Evolutionary conservation across 345 rosid genomes (phyloP), one percentile per base, ranked within the genome.

Genomic region (Geranium brycei): DNA sequence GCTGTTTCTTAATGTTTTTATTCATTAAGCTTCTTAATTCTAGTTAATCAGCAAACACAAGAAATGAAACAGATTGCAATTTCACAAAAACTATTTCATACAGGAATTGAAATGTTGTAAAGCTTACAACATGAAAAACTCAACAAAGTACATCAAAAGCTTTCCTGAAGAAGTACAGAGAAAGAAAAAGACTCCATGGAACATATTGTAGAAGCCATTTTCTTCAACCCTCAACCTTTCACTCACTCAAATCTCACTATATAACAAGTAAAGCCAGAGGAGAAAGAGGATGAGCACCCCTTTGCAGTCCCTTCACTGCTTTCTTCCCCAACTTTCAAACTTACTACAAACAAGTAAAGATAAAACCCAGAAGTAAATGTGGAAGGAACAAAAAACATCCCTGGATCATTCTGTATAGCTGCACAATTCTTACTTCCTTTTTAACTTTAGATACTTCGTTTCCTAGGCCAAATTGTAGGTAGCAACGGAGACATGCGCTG

Each of bases 221-320:
- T 75, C 67, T 64, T 71, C 12, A 17, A 72, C 64, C 71, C 81
- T 73, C 84, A 67, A 63, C 23, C n/a, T 41, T 7, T 16, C 35
- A 17, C 65, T 79, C 58, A 66, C 58, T 51, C 71, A 73, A 62
- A 64, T 30, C 77, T 69, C 70, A 76, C 70, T 72, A 59, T 66
- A 35, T 63, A 66, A 79, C 62, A 71, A 51, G 73, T 35, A 35
- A 35, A 35, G 41, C 41, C 28, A 7, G 86, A 79, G 85, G 85
- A 75, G 87, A 86, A 85, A 93, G 97, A 88, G 99, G 99, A 93
- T 90, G 97, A 93, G 96, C 97, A 86, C 92, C 75, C 60, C 28
- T 68, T 68, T 66, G 67, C 40, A 18, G 87, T 87, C 95, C 81
- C 91, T 83, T 87, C 95, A 23, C 91, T 78, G 85, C 82, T 85